phyloP scores from a whole-genome alignment of 768 basidiomycete genomes.

The Tylopilus sp. region DNA sequence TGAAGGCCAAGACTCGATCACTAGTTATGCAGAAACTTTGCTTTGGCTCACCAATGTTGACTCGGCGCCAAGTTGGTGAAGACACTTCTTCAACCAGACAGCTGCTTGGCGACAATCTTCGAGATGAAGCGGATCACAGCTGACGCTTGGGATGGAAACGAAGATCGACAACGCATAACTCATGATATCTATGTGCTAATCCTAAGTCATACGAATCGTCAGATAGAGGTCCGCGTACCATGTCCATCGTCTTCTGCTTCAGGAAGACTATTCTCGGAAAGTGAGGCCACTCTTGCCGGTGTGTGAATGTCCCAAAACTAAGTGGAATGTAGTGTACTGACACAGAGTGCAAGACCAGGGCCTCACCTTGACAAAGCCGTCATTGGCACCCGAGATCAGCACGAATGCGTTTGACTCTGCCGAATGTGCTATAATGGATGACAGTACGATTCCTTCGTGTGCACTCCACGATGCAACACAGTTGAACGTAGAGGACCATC shows the following conservation, averaged over 20 bases:
- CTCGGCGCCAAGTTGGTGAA: constrained; percentile 84
- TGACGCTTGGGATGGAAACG: constrained; percentile 84
- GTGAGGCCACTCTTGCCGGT: constrained; percentile 8
- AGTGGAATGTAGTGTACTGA: background rate
- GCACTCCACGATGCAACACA: constrained; percentile 80
- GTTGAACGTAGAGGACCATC: constrained; percentile 83
- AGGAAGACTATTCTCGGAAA: background rate
- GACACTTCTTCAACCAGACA: constrained; percentile 85
- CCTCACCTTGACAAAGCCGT: constrained; percentile 76
- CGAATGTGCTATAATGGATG: constrained; percentile 58
- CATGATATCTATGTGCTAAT: constrained; percentile 53
- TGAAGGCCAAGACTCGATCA: background rate
- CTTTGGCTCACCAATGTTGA: constrained; percentile 68
- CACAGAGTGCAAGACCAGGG: background rate
- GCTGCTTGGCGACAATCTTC: constrained; percentile 95
- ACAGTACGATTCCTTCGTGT: constrained; percentile 80
- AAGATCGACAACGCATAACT: constrained; percentile 81
- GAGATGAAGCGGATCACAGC: constrained; percentile 57
- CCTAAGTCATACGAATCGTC: constrained; percentile 1
- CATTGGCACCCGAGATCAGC: constrained; percentile 81
- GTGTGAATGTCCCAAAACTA: constrained; percentile 55
- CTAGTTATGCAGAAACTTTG: background rate
- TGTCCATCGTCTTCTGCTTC: constrained; percentile 19
- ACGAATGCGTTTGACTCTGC: constrained; percentile 20
- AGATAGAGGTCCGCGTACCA: constrained; percentile 9